Conservation (phyloP, 441 rosid species). For the Erysimum cheiri region DNA sequence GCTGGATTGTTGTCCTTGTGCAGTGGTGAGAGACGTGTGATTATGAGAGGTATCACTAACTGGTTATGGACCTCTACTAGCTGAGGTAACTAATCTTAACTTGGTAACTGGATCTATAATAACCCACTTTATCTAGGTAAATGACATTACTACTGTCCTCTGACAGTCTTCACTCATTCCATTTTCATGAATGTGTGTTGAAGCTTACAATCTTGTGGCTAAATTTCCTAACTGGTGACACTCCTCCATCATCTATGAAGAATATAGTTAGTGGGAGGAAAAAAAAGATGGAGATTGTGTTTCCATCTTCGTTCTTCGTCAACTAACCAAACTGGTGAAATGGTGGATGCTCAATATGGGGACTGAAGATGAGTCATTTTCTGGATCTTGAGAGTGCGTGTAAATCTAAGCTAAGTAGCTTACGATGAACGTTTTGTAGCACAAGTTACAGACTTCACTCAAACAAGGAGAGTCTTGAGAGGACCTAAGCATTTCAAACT, state of each 20-base stretch:
- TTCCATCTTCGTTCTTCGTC: neutral
- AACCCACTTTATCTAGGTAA: too few relatives aligned
- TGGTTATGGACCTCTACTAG: constrained; percentile 23
- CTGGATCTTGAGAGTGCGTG: neutral
- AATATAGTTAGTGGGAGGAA: neutral
- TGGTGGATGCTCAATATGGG: constrained; percentile 4
- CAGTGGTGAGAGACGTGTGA: constrained; percentile 25
- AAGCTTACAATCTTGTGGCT: neutral
- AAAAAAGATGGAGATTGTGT: neutral
- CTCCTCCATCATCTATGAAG: neutral
- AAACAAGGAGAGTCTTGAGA: neutral
- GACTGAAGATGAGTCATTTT: neutral
- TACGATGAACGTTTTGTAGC: neutral
- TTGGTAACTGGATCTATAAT: constrained; percentile 11
- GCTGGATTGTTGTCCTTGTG: constrained; percentile 27
- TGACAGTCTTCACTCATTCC: constrained; percentile 1
- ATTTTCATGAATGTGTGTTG: neutral
- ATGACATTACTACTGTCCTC: constrained; percentile 2
- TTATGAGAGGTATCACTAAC: constrained; percentile 23
- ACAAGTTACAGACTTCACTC: neutral
- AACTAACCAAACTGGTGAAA: neutral
- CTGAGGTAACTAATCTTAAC: constrained; percentile 27
- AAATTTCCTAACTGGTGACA: neutral
- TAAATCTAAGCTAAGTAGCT: neutral
- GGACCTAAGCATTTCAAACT: neutral